Base-by-base conservation (phyloP, 345 rosid genomes). In the Gossypium longicalyx region DNA sequence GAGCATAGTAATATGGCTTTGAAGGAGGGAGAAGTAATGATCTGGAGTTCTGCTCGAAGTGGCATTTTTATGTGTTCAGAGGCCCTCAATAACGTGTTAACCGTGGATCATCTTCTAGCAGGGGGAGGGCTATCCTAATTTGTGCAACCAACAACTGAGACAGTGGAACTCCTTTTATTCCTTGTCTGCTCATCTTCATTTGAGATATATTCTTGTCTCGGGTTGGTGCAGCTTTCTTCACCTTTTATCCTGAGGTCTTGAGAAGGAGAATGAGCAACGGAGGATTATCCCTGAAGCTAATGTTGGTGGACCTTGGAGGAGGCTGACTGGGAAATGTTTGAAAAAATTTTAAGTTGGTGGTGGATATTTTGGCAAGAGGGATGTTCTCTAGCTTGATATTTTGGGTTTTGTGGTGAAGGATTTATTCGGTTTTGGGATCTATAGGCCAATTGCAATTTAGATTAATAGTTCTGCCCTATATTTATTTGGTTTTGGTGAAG, bases 91-190 rank as follows among this genome's bases (percentile, higher is more conserved):
- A 71, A 57, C 67, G 75, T 79, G 83, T 86, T 82, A 78, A 80
- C 70, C 58, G 76, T 83, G 91, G 84, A 86, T 89, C 87, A 72
- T 87, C 85, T 83, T 85, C 81, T 75, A 81, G 87, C 88, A 82
- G 94, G 87, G 91, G 83, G 85, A 78, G 80, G 77, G 73, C 79
- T 76, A 78, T 87, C 58, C 82, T 83, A 78, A 70, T 78, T 81
- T 82, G 74, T 84, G 83, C 81, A 75, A 83, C 85, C 76, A 80
- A 66, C 84, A 87, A 75, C 83, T 70, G 86, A 86, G 91, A 86
- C 87, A 85, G 91, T 64, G 83, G 83, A 83, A 82, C 80, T 82
- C 74, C 76, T 74, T 78, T 27, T 67, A 48, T 53, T 59, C 73
- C 49, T 38, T 71, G 65, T 76, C 41, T 52, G 61, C 60, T 73